Evolutionary conservation across 352 stramenopile genomes (phyloP), one percentile per base, ranked within the genome.

Genomic region (Phytophthora nicotianae): DNA sequence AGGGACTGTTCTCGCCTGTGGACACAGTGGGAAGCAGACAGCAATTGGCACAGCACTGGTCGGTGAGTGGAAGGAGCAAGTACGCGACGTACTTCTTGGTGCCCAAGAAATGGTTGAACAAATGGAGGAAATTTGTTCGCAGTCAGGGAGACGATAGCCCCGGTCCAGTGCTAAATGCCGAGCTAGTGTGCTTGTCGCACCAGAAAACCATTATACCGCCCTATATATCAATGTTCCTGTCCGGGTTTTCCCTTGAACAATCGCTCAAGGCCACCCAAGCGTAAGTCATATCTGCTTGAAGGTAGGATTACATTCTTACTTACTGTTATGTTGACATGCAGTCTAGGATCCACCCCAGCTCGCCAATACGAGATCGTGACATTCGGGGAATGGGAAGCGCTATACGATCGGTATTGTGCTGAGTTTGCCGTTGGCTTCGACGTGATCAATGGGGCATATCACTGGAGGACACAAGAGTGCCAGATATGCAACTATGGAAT

Each of bases 281-380:
- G 82, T 90, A 75, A 56, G 75, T 84, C 17, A 2, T 47, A 6
- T 45, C 7, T 61, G 19, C 42, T 45, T 27, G 13, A 17, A 46
- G 20, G 5, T 48, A n/a, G 27, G 10, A 4, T 26, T 7, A 38
- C 4, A 16, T 49, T 8, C 33, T 58, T 26, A 53, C 24, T 41
- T 35, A 13, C 58, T n/a, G 23, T 48, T 19, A 45, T 60, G 13
- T 40, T 60, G 26, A 11, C 23, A 35, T 24, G 20, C 35, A 91
- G 86, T 41, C 59, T 89, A 2, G 74, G 75, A 1, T 71, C 80
- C 1, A 79, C 68, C 24, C 60, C 72, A 17, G 76, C 84, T 7
- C 86, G 74, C 20, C 82, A 93, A 65, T 96, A 96, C 62, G 88
- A 96, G 63, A 94, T 96, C 50, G 86, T 96, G 48, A 93, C 88